Percentiles rank a stretch among this genome's conserved stretches.
Evolutionary conservation across 345 rosid species (phyloP).

Genomic region (Dovyalis caffra): DNA sequence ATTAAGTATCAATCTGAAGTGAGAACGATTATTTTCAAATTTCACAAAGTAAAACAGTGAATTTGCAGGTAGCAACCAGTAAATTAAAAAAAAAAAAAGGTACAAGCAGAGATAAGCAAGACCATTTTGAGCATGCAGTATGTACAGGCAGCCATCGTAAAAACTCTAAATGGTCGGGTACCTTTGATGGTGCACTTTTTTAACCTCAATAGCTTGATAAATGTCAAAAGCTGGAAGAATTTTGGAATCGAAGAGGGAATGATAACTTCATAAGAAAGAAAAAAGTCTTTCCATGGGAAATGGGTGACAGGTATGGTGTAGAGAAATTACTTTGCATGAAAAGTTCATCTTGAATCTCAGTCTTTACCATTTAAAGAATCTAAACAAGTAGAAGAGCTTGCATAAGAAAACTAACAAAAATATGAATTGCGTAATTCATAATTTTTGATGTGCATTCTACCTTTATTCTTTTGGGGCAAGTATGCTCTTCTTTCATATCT

Average conservation of each 20-base stretch:
- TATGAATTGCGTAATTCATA: background rate
- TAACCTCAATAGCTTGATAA: background rate
- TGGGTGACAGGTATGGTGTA: background rate
- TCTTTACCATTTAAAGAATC: background rate
- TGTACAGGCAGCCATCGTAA: no score
- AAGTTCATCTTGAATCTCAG: background rate
- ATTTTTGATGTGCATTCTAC: slow-evolving; percentile 32
- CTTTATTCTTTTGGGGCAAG: slow-evolving; percentile 61
- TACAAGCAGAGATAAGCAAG: no score
- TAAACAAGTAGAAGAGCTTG: background rate
- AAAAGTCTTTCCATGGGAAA: background rate
- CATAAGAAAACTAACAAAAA: background rate
- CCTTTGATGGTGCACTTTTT: background rate
- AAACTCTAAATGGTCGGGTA: no score
- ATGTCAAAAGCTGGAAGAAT: background rate
- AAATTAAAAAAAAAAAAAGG: background rate
- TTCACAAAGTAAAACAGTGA: no score
- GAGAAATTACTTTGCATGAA: background rate
- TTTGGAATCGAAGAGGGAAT: background rate
- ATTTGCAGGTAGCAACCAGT: background rate
- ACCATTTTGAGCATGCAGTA: no score
- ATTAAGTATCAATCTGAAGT: background rate
- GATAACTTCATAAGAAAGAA: background rate
- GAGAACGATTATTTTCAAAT: background rate
- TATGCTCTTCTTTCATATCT: slow-evolving; percentile 36